Evolutionary conservation across 2,329 filamentous ascomycete genomes (phyloP).

Genomic region (Fusarium sp.): DNA sequence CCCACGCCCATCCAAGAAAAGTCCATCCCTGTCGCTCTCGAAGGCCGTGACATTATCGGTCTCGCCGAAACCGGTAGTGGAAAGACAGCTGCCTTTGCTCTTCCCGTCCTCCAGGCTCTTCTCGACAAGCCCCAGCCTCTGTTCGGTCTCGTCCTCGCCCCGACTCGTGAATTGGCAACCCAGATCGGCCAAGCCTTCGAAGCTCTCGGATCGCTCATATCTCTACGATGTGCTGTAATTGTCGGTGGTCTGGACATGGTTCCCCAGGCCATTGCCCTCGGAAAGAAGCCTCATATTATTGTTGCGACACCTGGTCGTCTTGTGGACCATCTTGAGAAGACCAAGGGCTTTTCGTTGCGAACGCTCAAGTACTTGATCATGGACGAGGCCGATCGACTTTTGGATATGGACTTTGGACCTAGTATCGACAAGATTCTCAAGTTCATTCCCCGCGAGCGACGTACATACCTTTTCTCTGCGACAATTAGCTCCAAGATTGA

Average conservation of each 20-base stretch:
- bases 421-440: slow-evolving; percentile 93
- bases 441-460: slow-evolving; percentile 78
- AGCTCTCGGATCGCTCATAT: slow-evolving; percentile 84
- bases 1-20: slow-evolving; percentile 91
- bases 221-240: slow-evolving; percentile 84
- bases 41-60: slow-evolving; percentile 87
- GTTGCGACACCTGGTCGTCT: slow-evolving; percentile 91
- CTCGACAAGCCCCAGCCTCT: slow-evolving; percentile 87
- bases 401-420: slow-evolving; percentile 94
- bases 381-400: slow-evolving; percentile 90
- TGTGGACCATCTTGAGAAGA: slow-evolving; percentile 93
- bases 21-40: slow-evolving; percentile 81
- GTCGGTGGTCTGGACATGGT: slow-evolving; percentile 98
- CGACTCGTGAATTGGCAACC: slow-evolving; percentile 90
- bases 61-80: slow-evolving; percentile 94
- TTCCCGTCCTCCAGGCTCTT: slow-evolving; percentile 90
- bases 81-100: slow-evolving; percentile 93
- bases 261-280: slow-evolving; percentile 85
- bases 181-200: slow-evolving; percentile 92
- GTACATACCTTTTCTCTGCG: slow-evolving; percentile 91
- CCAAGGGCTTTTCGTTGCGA: slow-evolving; percentile 89
- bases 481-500: slow-evolving; percentile 96
- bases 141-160: slow-evolving; percentile 89
- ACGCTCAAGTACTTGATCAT: slow-evolving; percentile 88
- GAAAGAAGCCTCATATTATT: slow-evolving; percentile 94